Conservation (phyloP, 2,329 filamentous ascomycete species). For the Paecilomyces sp. region DNA sequence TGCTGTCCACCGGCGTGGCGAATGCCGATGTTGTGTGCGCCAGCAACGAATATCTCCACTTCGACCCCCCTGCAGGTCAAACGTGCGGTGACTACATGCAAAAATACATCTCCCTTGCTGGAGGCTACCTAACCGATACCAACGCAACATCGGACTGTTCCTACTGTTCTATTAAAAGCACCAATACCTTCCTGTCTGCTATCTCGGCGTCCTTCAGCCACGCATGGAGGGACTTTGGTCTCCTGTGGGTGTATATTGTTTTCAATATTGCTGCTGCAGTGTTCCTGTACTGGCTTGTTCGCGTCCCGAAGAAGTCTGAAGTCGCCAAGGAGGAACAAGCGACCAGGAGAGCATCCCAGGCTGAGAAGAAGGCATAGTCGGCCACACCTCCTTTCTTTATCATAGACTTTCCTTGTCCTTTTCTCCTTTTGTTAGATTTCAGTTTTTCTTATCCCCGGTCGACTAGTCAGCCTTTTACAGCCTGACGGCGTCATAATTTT, state of each 20-base stretch:
- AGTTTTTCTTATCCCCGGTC: no score
- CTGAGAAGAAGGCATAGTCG: background rate
- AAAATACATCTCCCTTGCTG: constrained; percentile 44
- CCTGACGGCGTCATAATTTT: no score
- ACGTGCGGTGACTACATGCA: constrained; percentile 59
- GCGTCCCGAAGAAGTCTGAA: constrained; percentile 35
- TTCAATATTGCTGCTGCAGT: constrained; percentile 47
- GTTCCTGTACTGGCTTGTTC: constrained; percentile 46
- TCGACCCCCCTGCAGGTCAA: constrained; percentile 49
- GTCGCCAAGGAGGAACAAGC: background rate
- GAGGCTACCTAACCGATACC: constrained; percentile 58
- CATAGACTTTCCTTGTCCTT: no score
- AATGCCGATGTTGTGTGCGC: constrained; percentile 24
- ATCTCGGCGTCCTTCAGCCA: constrained; percentile 38
- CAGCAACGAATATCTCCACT: constrained; percentile 23
- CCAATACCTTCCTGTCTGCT: constrained; percentile 46
- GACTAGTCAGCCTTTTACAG: no score
- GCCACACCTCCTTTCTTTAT: no score
- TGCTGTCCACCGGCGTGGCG: constrained; percentile 28
- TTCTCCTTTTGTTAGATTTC: no score
- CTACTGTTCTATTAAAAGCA: constrained; percentile 33
- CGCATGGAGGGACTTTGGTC: constrained; percentile 49
- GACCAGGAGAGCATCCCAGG: background rate
- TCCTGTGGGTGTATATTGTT: constrained; percentile 46
- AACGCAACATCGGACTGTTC: constrained; percentile 52